Conservation (phyloP, 140 eudicot genomes). For the Bidens hawaiensis region DNA sequence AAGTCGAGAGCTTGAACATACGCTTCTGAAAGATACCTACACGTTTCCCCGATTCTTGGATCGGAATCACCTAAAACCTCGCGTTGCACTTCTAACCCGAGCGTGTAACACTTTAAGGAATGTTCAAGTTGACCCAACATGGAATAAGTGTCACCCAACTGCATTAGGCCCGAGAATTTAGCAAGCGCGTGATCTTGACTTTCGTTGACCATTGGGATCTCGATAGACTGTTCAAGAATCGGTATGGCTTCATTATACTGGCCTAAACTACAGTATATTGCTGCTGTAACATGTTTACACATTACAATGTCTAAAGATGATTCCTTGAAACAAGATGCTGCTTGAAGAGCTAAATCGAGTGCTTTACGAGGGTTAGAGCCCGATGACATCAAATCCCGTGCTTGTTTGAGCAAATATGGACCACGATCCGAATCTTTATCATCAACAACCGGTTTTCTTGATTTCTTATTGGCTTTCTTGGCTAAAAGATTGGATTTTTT, state of each 20-base stretch:
- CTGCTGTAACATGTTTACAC: conserved; percentile 71
- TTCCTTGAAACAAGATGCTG: conserved; percentile 60
- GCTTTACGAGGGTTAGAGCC: conserved; percentile 65
- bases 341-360: conserved; percentile 69
- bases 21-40: conserved; percentile 87
- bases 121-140: conserved; percentile 80
- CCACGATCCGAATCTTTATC: background rate
- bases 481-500: conserved; percentile 27
- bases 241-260: conserved; percentile 69
- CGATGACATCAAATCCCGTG: conserved; percentile 8
- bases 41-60: conserved; percentile 77
- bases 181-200: conserved; percentile 81
- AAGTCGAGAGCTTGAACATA: conserved; percentile 71
- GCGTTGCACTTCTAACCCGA: conserved; percentile 64
- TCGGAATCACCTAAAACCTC: conserved; percentile 55
- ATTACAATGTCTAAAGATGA: conserved; percentile 73
- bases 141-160: conserved; percentile 77
- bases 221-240: conserved; percentile 54
- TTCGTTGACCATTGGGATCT: conserved; percentile 53
- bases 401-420: background rate
- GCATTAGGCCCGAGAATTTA: conserved; percentile 86
- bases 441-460: background rate
- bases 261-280: conserved; percentile 63
- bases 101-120: conserved; percentile 46
- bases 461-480: conserved; percentile 9